These are phyloP conservation scores for Mycena epipterygia DNA, from an alignment of 768 basidiomycete genomes.

Conservation along the genomic window DNA sequence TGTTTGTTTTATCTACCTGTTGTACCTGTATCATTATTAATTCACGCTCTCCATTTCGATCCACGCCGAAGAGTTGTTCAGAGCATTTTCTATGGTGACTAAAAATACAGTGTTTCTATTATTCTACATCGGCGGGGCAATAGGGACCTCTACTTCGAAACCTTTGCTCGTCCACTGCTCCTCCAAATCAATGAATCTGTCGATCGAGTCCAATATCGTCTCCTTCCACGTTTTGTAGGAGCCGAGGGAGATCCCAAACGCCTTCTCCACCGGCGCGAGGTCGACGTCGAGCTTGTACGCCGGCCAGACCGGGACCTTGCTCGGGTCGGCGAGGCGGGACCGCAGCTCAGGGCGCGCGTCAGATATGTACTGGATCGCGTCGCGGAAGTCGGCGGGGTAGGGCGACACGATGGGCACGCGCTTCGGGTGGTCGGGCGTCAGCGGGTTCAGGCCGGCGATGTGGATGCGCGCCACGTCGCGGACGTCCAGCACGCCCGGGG, in stretches of 20 bases:
- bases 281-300: slow-evolving; percentile 36
- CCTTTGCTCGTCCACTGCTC: slow-evolving; percentile 36
- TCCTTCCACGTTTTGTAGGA: slow-evolving; percentile 31
- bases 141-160: slow-evolving; percentile 25
- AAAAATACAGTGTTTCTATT: not conserved
- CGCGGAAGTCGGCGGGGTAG: slow-evolving; percentile 18
- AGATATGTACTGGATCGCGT: slow-evolving; percentile 25
- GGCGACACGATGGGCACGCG: slow-evolving; percentile 29
- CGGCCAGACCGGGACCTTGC: slow-evolving; percentile 26
- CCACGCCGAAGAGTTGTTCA: too few species aligned
- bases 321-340: slow-evolving; percentile 23
- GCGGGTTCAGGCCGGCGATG: slow-evolving; percentile 30
- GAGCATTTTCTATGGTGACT: too few species aligned
- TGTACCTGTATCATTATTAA: slow-evolving; percentile 17
- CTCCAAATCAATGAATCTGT: slow-evolving; percentile 32
- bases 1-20: slow-evolving; percentile 14
- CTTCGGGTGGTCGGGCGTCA: slow-evolving; percentile 21
- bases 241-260: slow-evolving; percentile 33
- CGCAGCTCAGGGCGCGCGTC: slow-evolving; percentile 34
- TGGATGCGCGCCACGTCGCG: slow-evolving; percentile 28
- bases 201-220: slow-evolving; percentile 34
- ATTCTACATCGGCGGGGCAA: slow-evolving; percentile 18
- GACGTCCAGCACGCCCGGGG: slow-evolving; percentile 12
- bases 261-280: slow-evolving; percentile 36
- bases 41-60: not conserved